Evolutionary conservation across 768 basidiomycete genomes (phyloP), one percentile per base, ranked within the genome.

Genomic region (Macrocybe gigantea): DNA sequence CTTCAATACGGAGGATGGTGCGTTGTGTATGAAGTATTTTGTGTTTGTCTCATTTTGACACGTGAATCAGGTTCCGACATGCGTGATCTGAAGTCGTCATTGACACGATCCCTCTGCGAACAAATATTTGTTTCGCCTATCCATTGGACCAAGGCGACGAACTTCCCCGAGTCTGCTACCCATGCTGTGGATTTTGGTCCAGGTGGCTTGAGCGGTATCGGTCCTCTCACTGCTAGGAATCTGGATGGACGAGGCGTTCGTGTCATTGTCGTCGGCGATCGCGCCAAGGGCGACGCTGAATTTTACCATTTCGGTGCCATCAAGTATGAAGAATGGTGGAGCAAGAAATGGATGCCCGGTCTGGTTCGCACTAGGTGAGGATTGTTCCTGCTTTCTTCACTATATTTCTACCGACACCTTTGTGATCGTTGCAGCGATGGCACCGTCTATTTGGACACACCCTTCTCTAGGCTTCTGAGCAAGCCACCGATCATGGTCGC

Each of bases 401-500:
- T 34, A 29, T 30, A 12, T 47, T 50, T 12, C 53, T 22, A 22
- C 22, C 22, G 22, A 22, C 22, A 22, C 22, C 22, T 63, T 11
- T 53, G 49, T 11, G 12, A 13, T 38, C 9, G 52, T 45, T 33
- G n/a, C 50, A 95, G 90, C 55, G 93, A 98, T 66, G 96, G 96
- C 33, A 83, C 80, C 52, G 71, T 98, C 45, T 85, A 94, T 64
- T 77, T 99, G 57, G 93, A 99, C 65, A 97, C 95, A 0, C 88
- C 93, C 4, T 95, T 97, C 78, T 95, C 95, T 43, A 89, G 96
- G 50, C 79, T 99, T 38, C 68, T 99, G 38, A 92, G 93, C 57
- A 99, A 98, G 70, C 84, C 96, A 3, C 96, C 96, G 33, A 87
- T 99, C 67, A 98, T 98, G 96, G 93, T 99, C 35, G 95, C 94